Percentiles rank a stretch among this genome's conserved stretches.
Evolutionary conservation across 2,329 filamentous ascomycete species (phyloP).

Genomic region (Fusarium nygamai): DNA sequence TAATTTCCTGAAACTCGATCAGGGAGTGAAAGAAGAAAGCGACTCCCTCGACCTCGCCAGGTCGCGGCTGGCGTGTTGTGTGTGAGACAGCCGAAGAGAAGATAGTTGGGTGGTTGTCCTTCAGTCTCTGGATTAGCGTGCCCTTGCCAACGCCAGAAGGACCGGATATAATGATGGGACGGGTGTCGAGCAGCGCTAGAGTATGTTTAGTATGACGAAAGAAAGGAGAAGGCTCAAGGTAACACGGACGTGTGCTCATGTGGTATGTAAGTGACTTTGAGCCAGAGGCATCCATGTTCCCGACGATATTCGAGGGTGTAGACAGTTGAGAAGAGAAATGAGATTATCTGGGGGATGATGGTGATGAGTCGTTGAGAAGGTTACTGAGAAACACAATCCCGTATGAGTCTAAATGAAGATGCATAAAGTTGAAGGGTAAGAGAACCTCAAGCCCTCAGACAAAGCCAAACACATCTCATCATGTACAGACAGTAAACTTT

Average conservation of each 20-base stretch:
- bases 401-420: not conserved
- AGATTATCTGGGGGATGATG: no score
- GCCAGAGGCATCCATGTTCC: not conserved
- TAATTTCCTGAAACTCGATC: not conserved
- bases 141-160: not conserved
- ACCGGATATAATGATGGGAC: not conserved
- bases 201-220: fast-evolving
- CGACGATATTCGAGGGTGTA: not conserved
- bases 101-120: not conserved
- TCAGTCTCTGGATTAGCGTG: not conserved
- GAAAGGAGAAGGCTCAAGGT: fast-evolving
- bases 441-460: not conserved
- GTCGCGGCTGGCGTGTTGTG: not conserved
- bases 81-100: not conserved
- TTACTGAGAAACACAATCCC: not conserved
- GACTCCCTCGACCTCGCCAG: fast-evolving
- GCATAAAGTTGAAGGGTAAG: not conserved
- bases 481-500: not conserved
- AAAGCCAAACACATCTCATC: not conserved
- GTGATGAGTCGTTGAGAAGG: not conserved
- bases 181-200: not conserved
- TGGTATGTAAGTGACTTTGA: no score
- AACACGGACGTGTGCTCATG: not conserved
- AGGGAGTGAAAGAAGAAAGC: not conserved
- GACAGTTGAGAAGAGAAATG: not conserved